Percentiles rank a stretch among this genome's conserved stretches.
Conservation (phyloP, 352 stramenopile species). For the Phytopythium cucurbitacearum region DNA sequence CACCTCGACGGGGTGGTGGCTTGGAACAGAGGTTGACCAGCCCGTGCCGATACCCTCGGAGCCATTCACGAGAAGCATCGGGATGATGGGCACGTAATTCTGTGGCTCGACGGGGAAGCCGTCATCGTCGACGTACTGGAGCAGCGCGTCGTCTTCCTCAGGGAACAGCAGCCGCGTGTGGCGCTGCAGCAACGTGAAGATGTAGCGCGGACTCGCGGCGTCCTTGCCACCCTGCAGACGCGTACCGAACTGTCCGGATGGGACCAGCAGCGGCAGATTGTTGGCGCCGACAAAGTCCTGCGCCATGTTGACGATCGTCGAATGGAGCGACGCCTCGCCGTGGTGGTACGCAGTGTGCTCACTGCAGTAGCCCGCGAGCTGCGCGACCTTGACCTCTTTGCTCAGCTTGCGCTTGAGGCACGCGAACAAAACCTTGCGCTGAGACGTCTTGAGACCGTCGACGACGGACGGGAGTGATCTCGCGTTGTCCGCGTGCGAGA, state of each 20-base stretch:
- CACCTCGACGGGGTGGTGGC: slow-evolving; percentile 94
- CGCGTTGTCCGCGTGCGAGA: slow-evolving; percentile 95
- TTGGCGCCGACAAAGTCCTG: slow-evolving; percentile 98
- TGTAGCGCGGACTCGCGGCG: slow-evolving; percentile 96
- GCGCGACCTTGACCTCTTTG: slow-evolving; percentile 99
- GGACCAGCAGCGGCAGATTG: slow-evolving; percentile 97
- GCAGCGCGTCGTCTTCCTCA: slow-evolving; percentile 96
- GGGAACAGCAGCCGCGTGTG: slow-evolving; percentile 97
- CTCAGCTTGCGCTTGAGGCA: slow-evolving; percentile 99
- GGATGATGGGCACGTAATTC: slow-evolving; percentile 96
- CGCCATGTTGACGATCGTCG: slow-evolving; percentile 99
- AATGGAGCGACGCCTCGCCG: slow-evolving; percentile 96
- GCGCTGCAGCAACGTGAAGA: slow-evolving; percentile 97
- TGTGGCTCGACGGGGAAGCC: slow-evolving; percentile 96
- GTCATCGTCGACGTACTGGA: slow-evolving; percentile 98
- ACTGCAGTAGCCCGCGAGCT: slow-evolving; percentile 98
- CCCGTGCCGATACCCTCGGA: slow-evolving; percentile 98
- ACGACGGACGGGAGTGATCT: slow-evolving; percentile 95
- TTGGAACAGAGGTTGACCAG: slow-evolving; percentile 95
- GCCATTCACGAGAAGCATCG: slow-evolving; percentile 97
- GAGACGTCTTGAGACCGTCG: slow-evolving; percentile 97
- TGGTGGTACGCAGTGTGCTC: slow-evolving; percentile 99
- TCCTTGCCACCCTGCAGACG: slow-evolving; percentile 98
- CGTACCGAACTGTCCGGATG: slow-evolving; percentile 99
- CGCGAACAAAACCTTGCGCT: slow-evolving; percentile 97